Conservation (phyloP, 2,329 filamentous ascomycete genomes). For the Neoascochyta sp. region DNA sequence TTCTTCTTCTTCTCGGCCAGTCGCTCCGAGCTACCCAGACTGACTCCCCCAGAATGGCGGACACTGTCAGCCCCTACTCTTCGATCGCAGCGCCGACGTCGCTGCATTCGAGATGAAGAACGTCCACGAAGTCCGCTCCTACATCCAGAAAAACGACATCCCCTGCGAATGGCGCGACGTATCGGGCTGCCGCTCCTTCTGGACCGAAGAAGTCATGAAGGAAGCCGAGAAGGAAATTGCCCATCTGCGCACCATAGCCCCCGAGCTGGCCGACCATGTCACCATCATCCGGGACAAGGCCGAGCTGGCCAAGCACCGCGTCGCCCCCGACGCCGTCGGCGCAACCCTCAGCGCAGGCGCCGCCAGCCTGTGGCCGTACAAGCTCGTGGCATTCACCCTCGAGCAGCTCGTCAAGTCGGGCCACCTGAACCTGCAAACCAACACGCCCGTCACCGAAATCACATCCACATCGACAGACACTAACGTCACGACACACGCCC, state of each 20-base stretch:
- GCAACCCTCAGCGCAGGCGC: slow-evolving; percentile 63
- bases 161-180: slow-evolving; percentile 66
- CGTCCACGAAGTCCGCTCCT: slow-evolving; percentile 56
- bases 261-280: slow-evolving; percentile 53
- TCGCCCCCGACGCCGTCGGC: slow-evolving; percentile 50
- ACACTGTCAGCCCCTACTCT: slow-evolving; percentile 72
- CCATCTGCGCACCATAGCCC: slow-evolving; percentile 49
- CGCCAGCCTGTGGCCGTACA: slow-evolving; percentile 77
- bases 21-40: too few species aligned
- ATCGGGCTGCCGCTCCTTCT: slow-evolving; percentile 62
- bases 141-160: slow-evolving; percentile 57
- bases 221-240: slow-evolving; percentile 51
- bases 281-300: slow-evolving; percentile 40
- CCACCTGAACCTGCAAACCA: slow-evolving; percentile 69
- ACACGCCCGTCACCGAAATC: slow-evolving; percentile 57
- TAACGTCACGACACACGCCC: slow-evolving; percentile 52
- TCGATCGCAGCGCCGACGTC: slow-evolving; percentile 57
- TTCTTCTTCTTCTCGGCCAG: too few species aligned
- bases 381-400: slow-evolving; percentile 70
- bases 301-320: slow-evolving; percentile 51
- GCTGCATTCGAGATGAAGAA: slow-evolving; percentile 70
- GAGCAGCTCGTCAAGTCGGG: slow-evolving; percentile 52
- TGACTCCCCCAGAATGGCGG: slow-evolving; percentile 45
- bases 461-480: too few species aligned
- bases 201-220: slow-evolving; percentile 53